Evolutionary conservation across 2,329 filamentous ascomycete species (phyloP).

Genomic region (Hypoxylon sp.): DNA sequence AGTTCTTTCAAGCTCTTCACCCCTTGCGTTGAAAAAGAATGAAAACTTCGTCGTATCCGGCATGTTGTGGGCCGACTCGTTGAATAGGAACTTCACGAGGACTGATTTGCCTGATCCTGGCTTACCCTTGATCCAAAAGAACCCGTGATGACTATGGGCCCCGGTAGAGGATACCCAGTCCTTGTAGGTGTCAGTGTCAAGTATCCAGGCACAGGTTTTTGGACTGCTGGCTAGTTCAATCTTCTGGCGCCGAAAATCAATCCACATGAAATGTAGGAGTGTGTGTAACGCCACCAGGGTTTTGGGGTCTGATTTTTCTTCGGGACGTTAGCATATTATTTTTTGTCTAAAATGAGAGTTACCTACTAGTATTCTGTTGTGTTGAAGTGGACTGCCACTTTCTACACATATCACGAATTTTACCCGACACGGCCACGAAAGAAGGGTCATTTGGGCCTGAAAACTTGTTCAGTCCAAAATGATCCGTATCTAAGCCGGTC

Average conservation of each 20-base stretch:
- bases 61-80: not conserved
- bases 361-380: too few relatives aligned
- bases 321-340: too few relatives aligned
- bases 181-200: not conserved
- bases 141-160: not conserved
- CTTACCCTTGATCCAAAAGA: not conserved
- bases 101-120: not conserved
- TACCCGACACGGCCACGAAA: not conserved
- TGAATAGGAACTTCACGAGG: not conserved
- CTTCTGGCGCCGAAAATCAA: not conserved
- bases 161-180: not conserved
- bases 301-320: too few relatives aligned
- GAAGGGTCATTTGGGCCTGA: not conserved
- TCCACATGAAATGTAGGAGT: not conserved
- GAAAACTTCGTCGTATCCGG: not conserved
- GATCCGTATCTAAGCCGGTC: not conserved
- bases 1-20: not conserved
- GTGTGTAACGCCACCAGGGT: too few relatives aligned
- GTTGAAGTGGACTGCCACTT: too few relatives aligned
- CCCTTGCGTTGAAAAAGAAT: not conserved
- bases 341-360: too few relatives aligned
- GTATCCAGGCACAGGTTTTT: not conserved
- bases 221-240: not conserved
- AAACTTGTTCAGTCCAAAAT: constrained; percentile 6
- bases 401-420: not conserved